phyloP scores from a whole-genome alignment of 208 protist species.

The Sergeia podlipaevii region DNA sequence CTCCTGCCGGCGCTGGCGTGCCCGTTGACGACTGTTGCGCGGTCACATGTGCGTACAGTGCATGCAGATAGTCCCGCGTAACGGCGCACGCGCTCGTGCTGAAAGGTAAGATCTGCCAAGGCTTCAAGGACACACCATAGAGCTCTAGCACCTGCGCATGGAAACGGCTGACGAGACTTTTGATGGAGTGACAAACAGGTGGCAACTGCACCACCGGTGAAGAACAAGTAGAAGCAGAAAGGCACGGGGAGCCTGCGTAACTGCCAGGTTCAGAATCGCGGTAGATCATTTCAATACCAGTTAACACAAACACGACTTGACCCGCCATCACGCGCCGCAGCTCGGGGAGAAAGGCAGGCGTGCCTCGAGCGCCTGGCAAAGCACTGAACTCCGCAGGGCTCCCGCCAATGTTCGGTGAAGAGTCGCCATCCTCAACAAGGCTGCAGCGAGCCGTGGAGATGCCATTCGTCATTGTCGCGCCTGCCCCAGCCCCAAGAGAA shows the following conservation, averaged over 20 bases:
- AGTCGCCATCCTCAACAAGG: no score
- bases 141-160: slow-evolving; percentile 20
- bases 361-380: background rate
- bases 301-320: slow-evolving; percentile 41
- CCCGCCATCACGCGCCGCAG: slow-evolving; percentile 30
- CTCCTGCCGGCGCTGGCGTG: no score
- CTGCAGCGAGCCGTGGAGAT: no score
- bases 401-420: no score
- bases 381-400: no score
- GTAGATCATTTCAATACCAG: slow-evolving; percentile 20
- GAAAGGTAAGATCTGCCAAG: slow-evolving; percentile 64
- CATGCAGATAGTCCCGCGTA: background rate
- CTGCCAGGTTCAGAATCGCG: background rate
- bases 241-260: background rate
- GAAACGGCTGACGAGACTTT: slow-evolving; percentile 25
- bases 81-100: slow-evolving; percentile 10
- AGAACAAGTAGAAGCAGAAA: background rate
- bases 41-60: background rate
- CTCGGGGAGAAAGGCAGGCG: background rate
- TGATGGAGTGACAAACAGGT: slow-evolving; percentile 19
- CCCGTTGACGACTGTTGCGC: background rate
- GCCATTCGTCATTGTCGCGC: background rate
- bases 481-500: slow-evolving; percentile 6
- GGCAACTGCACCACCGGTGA: slow-evolving; percentile 8
- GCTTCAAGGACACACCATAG: slow-evolving; percentile 38